Conservation (phyloP, 345 rosid species). For the Eucalyptus microcorys region DNA sequence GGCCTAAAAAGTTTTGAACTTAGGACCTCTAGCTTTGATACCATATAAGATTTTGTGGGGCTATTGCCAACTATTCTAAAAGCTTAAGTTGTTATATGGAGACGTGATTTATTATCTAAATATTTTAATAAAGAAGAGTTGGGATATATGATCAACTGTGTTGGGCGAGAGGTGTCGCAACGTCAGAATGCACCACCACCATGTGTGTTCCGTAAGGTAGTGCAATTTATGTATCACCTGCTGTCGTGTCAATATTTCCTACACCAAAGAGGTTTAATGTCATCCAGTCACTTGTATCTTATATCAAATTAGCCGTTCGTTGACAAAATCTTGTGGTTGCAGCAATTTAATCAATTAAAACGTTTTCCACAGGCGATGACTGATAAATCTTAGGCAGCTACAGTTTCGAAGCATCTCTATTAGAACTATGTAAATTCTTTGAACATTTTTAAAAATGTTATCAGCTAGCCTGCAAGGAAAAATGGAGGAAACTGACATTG, state of each 20-base stretch:
- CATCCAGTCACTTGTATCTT: neutral
- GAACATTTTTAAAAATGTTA: too few relatives aligned
- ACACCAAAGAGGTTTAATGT: neutral
- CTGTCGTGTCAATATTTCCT: neutral
- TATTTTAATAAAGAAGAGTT: constrained; percentile 42
- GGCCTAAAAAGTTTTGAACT: too few relatives aligned
- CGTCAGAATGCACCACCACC: neutral
- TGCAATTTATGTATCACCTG: neutral
- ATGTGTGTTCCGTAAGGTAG: neutral
- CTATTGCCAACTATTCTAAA: accelerated
- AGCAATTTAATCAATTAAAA: too few relatives aligned
- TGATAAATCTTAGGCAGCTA: neutral
- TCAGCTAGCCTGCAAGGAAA: too few relatives aligned
- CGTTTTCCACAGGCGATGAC: too few relatives aligned
- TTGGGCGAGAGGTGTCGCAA: neutral
- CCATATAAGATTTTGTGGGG: too few relatives aligned
- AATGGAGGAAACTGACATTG: too few relatives aligned
- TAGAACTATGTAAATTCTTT: too few relatives aligned
- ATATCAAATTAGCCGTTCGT: neutral
- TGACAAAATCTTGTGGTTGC: too few relatives aligned
- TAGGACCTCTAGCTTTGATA: accelerated
- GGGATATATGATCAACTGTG: constrained; percentile 22
- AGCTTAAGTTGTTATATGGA: accelerated
- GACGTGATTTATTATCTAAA: accelerated
- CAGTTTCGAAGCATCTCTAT: too few relatives aligned